Base-by-base conservation (phyloP, 441 rosid species). In the Rhodomyrtus psidioides region DNA sequence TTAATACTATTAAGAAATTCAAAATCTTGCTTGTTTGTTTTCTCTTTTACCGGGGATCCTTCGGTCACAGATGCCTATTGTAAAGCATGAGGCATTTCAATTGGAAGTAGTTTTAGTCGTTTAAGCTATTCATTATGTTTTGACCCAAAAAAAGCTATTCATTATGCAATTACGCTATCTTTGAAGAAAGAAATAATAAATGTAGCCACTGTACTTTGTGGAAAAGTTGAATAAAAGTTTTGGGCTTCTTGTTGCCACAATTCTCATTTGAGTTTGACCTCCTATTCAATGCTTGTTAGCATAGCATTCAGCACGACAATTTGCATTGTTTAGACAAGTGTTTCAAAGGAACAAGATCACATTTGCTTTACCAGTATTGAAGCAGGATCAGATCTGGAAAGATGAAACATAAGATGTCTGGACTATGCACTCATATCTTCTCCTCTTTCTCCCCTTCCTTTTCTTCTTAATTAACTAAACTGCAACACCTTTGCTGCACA, bases 301-400 rank as follows among this genome's bases (percentile, higher is more conserved):
- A 34, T 34, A 9, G 76, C 49, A 70, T 70, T 34, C 79, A 39
- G 79, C 79, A 70, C 3, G 79, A 70, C 1, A 34, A 39, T 70
- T 5, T 12, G 1, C 79, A 10, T 30, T 9, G 8, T 70, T 70
- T 39, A 70, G 79, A 70, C 49, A 70, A 70, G 44, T 19, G 21
- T 34, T 65, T 12, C 1, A 7, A 8, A 30, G 49, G 26, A 70
- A 70, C 39, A 5, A 34, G 14, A 65, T 65, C 34, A 70, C 49
- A 70, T 34, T 70, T 34, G 14, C 34, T 70, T 92, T 97, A 85
- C 99, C 99, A 81, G 99, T 97, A 83, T 88, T 97, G 88, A 97
- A 97, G 96, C 99, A 97, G 91, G 99, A 97, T 89, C 99, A 97
- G 90, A 97, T 97, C 87, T 96, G 99, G 99, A 96, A 97, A 88